These are phyloP conservation scores for Apiospora kogelbergensis DNA, from an alignment of 2,329 filamentous ascomycete species.

Conservation along the genomic window DNA sequence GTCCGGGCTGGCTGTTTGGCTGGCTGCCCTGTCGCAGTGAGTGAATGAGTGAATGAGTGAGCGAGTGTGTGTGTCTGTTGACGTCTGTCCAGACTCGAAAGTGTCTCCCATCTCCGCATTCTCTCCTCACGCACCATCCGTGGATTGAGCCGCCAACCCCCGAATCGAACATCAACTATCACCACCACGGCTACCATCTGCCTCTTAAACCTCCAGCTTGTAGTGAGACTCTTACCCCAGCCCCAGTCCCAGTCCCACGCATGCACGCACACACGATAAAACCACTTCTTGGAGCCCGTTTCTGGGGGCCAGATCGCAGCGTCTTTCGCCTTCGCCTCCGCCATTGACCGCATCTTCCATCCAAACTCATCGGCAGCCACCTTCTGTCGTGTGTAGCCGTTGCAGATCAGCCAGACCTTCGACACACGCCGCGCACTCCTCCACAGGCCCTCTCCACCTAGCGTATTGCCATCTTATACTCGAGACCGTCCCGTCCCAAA, in stretches of 20 bases:
- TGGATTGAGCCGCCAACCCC: conserved; percentile 2
- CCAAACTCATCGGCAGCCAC: neutral
- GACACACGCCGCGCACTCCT: neutral
- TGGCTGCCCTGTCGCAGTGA: too few relatives aligned
- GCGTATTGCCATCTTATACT: neutral
- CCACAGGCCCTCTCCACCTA: neutral
- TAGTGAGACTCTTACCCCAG: neutral
- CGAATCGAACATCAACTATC: neutral
- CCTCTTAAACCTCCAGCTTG: neutral
- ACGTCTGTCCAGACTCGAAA: neutral
- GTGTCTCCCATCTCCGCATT: neutral
- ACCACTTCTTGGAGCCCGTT: neutral
- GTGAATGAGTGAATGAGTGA: too few relatives aligned
- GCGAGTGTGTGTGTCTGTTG: neutral
- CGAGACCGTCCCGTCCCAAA: neutral
- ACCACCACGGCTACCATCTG: neutral
- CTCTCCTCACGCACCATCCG: conserved; percentile 1
- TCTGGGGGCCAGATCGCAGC: neutral
- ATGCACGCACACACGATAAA: neutral
- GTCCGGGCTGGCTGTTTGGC: too few relatives aligned
- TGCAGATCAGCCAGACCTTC: neutral
- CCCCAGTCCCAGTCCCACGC: neutral
- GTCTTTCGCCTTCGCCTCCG: neutral
- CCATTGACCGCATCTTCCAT: neutral
- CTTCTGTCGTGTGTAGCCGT: neutral